Percentiles rank a stretch among this genome's conserved stretches.
These are phyloP conservation scores for Pseudogymnoascus sp. DNA, from an alignment of 2,329 filamentous ascomycete species.

Conservation along the genomic window DNA sequence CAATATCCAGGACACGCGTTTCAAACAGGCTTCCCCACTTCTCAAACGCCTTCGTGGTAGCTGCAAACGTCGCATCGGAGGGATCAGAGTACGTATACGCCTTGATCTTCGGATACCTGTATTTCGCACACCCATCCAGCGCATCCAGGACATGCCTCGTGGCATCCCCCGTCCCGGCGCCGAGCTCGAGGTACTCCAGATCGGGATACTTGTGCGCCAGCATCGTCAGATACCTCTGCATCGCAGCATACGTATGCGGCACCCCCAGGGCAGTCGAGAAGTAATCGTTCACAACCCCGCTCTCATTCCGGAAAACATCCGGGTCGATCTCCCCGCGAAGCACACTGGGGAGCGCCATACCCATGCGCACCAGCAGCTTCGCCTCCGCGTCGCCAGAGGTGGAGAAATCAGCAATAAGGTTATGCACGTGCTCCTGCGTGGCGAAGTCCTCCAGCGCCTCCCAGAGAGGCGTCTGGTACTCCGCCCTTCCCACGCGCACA, in stretches of 20 bases:
- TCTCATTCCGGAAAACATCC: neutral
- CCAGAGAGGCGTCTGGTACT: neutral
- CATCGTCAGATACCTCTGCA: neutral
- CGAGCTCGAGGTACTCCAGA: constrained; percentile 22
- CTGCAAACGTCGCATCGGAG: neutral
- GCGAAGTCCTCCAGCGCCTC: neutral
- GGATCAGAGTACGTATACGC: neutral
- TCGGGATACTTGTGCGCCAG: constrained; percentile 17
- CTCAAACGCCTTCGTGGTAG: neutral
- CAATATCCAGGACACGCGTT: constrained; percentile 10
- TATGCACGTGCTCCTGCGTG: neutral
- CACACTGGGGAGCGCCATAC: neutral
- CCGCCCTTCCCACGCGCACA: neutral
- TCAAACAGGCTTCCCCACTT: neutral
- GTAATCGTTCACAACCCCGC: neutral
- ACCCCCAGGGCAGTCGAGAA: neutral
- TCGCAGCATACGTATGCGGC: neutral
- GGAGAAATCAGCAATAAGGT: neutral
- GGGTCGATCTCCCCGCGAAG: neutral
- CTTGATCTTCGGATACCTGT: neutral
- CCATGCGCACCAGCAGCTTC: neutral
- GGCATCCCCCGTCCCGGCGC: constrained; percentile 17
- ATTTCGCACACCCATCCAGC: neutral
- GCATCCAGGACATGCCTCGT: constrained; percentile 11
- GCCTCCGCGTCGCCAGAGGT: neutral